Conservation (phyloP, 768 basidiomycete species). For the Chalciporus chontae region DNA sequence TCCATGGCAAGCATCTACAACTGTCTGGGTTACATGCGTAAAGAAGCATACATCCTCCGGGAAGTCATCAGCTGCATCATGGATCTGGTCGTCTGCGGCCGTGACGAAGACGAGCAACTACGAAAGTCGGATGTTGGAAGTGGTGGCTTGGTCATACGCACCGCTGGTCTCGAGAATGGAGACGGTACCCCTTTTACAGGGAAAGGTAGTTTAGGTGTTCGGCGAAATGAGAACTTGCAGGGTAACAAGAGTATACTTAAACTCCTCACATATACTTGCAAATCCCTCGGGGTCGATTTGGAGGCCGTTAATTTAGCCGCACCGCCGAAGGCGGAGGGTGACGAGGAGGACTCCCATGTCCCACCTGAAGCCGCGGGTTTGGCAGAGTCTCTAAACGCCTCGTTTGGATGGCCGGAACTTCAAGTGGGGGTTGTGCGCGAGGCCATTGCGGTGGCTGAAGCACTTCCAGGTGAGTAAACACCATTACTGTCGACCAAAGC, state of each 20-base stretch:
- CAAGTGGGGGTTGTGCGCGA: constrained; percentile 93
- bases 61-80: constrained; percentile 83
- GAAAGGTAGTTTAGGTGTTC: constrained; percentile 61
- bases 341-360: constrained; percentile 19
- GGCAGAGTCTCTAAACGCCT: constrained; percentile 38
- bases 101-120: constrained; percentile 63
- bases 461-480: constrained; percentile 69
- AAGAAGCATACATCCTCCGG: constrained; percentile 82
- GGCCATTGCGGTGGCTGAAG: constrained; percentile 86
- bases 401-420: constrained; percentile 91
- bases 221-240: constrained; percentile 67
- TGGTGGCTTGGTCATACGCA: constrained; percentile 49
- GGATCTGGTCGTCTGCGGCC: constrained; percentile 82
- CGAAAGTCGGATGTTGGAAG: constrained; percentile 33
- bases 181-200: constrained; percentile 14
- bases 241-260: constrained; percentile 82
- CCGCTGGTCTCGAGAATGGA: constrained; percentile 35
- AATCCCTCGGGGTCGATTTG: constrained; percentile 78
- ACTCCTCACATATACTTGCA: constrained; percentile 71
- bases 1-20: constrained; percentile 72
- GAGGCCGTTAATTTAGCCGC: constrained; percentile 59
- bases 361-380: constrained; percentile 39
- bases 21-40: constrained; percentile 79
- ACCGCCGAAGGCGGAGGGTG: constrained; percentile 19
- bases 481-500: not conserved